A percentile compares a stretch with the other conserved stretches of the same genome.
These are phyloP conservation scores for Botrytis byssoidea DNA, from an alignment of 2,329 filamentous ascomycete genomes.

Conservation along the genomic window DNA sequence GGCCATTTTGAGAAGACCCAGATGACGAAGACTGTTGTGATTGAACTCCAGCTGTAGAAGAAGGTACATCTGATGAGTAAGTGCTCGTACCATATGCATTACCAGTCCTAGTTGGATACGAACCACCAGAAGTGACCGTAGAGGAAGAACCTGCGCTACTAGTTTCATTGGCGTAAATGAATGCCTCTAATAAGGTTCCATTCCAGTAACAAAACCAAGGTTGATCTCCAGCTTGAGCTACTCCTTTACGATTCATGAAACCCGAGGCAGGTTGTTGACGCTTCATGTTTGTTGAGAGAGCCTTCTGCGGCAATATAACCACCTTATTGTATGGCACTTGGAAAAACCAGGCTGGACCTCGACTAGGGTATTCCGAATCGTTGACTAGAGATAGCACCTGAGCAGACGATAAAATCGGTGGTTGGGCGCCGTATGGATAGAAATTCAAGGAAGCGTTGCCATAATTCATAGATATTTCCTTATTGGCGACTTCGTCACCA, in stretches of 20 bases:
- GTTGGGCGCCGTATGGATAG: constrained; percentile 61
- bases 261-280: constrained; percentile 19
- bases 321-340: constrained; percentile 62
- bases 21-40: constrained; percentile 20
- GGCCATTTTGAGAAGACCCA: constrained; percentile 22
- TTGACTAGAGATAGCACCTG: constrained; percentile 53
- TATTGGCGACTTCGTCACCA: constrained; percentile 33
- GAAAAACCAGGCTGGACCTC: constrained; percentile 65
- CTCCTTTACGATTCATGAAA: constrained; percentile 39
- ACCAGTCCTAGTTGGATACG: not conserved
- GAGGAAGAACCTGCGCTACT: constrained; percentile 37
- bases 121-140: constrained; percentile 11
- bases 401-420: constrained; percentile 48
- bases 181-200: constrained; percentile 62
- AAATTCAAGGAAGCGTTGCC: constrained; percentile 42
- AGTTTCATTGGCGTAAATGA: constrained; percentile 57
- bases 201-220: constrained; percentile 74
- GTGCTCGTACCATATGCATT: constrained; percentile 13
- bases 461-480: constrained; percentile 40
- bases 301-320: constrained; percentile 48
- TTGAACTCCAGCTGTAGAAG: constrained; percentile 27
- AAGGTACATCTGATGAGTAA: constrained; percentile 32
- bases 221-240: constrained; percentile 52
- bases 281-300: constrained; percentile 25
- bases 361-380: constrained; percentile 54